A percentile compares a stretch with the other conserved stretches of the same genome.
Evolutionary conservation across 345 rosid genomes (phyloP).

Genomic region (Boechera retrofracta): DNA sequence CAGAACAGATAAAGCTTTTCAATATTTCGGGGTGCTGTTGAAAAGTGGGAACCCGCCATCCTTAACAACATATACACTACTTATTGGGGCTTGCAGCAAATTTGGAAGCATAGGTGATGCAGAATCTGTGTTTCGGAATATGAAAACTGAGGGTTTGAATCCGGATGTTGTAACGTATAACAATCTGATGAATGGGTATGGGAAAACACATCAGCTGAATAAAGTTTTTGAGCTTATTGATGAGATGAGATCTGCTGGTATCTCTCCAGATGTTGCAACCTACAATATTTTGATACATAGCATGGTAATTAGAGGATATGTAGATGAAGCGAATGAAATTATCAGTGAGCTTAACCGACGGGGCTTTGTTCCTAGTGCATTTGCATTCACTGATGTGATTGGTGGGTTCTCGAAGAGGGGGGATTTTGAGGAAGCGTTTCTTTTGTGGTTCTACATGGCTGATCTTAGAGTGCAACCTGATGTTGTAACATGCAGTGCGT

Average conservation of each 20-base stretch:
- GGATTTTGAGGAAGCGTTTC: conserved; percentile 58
- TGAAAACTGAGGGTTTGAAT: conserved; percentile 43
- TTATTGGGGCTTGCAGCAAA: conserved; percentile 52
- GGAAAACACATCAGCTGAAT: conserved; percentile 52
- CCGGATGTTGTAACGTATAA: conserved; percentile 58
- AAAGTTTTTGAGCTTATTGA: conserved; percentile 55
- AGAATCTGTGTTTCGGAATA: conserved; percentile 42
- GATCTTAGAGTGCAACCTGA: conserved; percentile 54
- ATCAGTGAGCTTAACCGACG: conserved; percentile 54
- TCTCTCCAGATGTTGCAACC: conserved; percentile 56
- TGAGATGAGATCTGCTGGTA: conserved; percentile 51
- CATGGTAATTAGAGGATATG: conserved; percentile 52
- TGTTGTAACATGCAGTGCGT: conserved; percentile 58
- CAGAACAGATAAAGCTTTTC: conserved; percentile 47
- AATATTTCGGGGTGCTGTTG: conserved; percentile 53
- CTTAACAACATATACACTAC: conserved; percentile 50
- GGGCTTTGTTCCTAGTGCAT: conserved; percentile 50
- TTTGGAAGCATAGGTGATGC: conserved; percentile 47
- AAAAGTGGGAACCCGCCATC: conserved; percentile 53
- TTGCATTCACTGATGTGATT: conserved; percentile 59
- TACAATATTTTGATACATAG: conserved; percentile 59
- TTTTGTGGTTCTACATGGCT: conserved; percentile 57
- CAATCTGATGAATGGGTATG: conserved; percentile 53
- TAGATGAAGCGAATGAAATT: conserved; percentile 51
- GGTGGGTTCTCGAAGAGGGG: conserved; percentile 53